Evolutionary conservation across 75 land plant species (phyloP).

Genomic region (Cryptomeria japonica): DNA sequence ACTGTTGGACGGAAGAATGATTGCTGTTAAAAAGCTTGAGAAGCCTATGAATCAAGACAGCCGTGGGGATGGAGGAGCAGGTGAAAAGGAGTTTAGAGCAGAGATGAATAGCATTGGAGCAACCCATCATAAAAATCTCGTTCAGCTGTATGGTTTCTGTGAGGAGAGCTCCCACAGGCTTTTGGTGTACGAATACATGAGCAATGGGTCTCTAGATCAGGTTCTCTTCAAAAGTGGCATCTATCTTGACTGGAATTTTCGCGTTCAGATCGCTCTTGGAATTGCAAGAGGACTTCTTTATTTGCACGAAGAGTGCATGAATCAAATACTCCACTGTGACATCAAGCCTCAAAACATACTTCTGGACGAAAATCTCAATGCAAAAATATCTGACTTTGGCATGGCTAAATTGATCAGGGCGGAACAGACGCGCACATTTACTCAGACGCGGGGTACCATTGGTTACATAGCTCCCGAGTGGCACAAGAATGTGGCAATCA

Average conservation of each 20-base stretch:
- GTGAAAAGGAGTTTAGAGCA: conserved; percentile 16
- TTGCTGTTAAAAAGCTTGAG: conserved; percentile 43
- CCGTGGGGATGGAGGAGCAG: conserved; percentile 24
- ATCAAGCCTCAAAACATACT: not conserved
- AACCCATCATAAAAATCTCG: conserved; percentile 42
- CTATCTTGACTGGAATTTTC: conserved; percentile 39
- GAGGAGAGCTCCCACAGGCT: conserved; percentile 37
- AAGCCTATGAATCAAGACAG: conserved; percentile 14
- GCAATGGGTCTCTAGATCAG: conserved; percentile 39
- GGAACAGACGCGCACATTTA: not conserved
- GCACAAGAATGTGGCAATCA: not conserved
- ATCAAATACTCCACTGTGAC: not conserved
- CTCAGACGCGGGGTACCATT: not conserved
- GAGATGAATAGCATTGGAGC: conserved; percentile 22
- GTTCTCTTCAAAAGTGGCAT: conserved; percentile 25
- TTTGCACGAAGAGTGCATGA: conserved; percentile 8
- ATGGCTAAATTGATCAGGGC: not conserved
- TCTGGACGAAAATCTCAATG: not conserved
- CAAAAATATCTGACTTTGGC: conserved; percentile 1
- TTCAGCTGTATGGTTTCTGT: conserved; percentile 37
- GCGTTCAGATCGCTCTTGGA: conserved; percentile 42
- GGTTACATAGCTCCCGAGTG: conserved; percentile 11
- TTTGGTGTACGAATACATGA: conserved; percentile 54
- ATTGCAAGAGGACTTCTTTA: conserved; percentile 51
- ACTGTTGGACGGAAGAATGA: not conserved